These are phyloP conservation scores for Hordeum marinum DNA, from an alignment of 176 grass and related monocot species.

Conservation along the genomic window DNA sequence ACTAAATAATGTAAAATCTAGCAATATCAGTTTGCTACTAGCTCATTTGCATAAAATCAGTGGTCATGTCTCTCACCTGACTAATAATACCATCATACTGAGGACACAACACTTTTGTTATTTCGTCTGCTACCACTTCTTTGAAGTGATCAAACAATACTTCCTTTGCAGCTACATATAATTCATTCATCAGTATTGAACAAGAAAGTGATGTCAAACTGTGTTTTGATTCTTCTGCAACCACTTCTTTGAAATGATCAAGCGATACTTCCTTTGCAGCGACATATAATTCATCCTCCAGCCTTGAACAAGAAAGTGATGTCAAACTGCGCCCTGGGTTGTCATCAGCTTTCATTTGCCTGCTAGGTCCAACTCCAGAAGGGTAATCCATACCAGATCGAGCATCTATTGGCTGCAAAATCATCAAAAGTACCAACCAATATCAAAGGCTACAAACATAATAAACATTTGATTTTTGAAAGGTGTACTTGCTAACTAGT, in stretches of 20 bases:
- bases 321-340: background rate
- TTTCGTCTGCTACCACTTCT: background rate
- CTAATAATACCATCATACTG: background rate
- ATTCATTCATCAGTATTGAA: background rate
- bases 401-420: conserved; percentile 14
- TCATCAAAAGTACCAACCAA: background rate
- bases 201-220: background rate
- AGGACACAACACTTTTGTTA: background rate
- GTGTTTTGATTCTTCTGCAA: background rate
- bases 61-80: conserved; percentile 5
- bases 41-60: background rate
- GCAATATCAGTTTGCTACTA: background rate
- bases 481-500: no score
- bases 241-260: background rate
- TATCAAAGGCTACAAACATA: background rate
- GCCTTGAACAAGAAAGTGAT: background rate
- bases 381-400: background rate
- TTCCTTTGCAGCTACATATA: background rate
- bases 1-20: background rate
- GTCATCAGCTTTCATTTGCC: background rate
- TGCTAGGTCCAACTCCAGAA: background rate
- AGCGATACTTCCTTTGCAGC: background rate
- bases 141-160: background rate
- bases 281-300: background rate
- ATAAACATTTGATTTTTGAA: background rate